Evolutionary conservation across 306 rosid genomes (phyloP).

Genomic region (Quillaja saponaria): DNA sequence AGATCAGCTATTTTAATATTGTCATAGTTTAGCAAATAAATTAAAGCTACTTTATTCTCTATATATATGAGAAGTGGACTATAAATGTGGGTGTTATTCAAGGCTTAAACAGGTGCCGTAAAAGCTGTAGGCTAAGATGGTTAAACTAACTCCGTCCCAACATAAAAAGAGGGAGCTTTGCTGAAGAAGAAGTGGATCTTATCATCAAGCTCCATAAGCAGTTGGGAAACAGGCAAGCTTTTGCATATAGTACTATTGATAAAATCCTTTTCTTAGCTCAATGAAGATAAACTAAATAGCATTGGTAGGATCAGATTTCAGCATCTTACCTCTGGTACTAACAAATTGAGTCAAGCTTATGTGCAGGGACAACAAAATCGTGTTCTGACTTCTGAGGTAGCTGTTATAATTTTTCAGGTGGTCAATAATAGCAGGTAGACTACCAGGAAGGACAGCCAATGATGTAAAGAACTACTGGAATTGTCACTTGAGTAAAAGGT

Average conservation of each 20-base stretch:
- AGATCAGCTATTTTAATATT: no score
- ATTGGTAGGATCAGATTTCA: background rate
- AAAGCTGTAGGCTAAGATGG: conserved; percentile 71
- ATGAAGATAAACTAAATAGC: no score
- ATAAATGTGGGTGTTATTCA: background rate
- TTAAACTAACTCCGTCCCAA: conserved; percentile 65
- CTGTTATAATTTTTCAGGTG: conserved; percentile 41
- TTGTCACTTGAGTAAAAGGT: conserved; percentile 59
- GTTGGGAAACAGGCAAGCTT: conserved; percentile 57
- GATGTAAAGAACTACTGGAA: conserved; percentile 75
- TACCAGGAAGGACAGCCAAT: conserved; percentile 70
- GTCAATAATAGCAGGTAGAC: conserved; percentile 64
- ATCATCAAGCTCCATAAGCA: conserved; percentile 59
- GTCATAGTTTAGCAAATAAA: no score
- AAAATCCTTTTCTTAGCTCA: no score
- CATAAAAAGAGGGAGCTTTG: conserved; percentile 61
- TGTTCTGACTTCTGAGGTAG: no score
- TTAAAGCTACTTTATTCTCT: no score
- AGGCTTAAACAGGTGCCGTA: conserved; percentile 64
- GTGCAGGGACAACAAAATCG: background rate
- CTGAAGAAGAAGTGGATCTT: conserved; percentile 55
- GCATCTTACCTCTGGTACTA: background rate
- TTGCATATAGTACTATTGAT: background rate
- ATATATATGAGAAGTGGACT: no score
- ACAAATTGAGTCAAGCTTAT: background rate